phyloP scores from a whole-genome alignment of 179 eudicot genomes.

The Drosera spatulata region DNA sequence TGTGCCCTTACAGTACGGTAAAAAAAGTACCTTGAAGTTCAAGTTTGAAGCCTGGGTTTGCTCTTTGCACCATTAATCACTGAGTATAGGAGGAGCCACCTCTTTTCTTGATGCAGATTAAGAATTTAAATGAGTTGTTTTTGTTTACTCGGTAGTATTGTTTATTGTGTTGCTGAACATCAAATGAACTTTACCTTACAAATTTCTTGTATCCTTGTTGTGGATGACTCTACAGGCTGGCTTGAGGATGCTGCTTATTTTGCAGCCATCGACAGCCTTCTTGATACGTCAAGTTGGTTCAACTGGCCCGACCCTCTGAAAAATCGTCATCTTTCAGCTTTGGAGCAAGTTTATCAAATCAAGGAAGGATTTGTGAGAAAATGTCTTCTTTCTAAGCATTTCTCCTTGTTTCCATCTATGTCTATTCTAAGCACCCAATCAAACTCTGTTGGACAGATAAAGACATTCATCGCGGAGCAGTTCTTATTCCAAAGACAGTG shows the following conservation, averaged over 20 bases:
- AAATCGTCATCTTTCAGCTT: conserved; percentile 77
- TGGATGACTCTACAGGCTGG: conserved; percentile 59
- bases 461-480: conserved; percentile 76
- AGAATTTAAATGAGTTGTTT: no score
- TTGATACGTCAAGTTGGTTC: conserved; percentile 68
- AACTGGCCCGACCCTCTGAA: conserved; percentile 94
- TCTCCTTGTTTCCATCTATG: neutral
- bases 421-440: conserved; percentile 10
- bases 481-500: conserved; percentile 97
- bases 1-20: no score
- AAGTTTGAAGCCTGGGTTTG: no score
- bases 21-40: no score
- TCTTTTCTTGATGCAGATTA: no score
- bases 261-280: conserved; percentile 79
- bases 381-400: conserved; percentile 7
- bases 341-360: conserved; percentile 70
- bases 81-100: no score
- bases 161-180: no score
- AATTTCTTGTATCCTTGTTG: neutral
- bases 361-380: conserved; percentile 69
- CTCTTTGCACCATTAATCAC: no score
- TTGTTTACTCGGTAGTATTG: no score
- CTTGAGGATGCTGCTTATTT: conserved; percentile 97
- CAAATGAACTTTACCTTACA: no score
- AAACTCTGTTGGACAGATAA: conserved; percentile 50